Conservation (phyloP, 176 grass and related monocot species). For the Luzula sylvatica region DNA sequence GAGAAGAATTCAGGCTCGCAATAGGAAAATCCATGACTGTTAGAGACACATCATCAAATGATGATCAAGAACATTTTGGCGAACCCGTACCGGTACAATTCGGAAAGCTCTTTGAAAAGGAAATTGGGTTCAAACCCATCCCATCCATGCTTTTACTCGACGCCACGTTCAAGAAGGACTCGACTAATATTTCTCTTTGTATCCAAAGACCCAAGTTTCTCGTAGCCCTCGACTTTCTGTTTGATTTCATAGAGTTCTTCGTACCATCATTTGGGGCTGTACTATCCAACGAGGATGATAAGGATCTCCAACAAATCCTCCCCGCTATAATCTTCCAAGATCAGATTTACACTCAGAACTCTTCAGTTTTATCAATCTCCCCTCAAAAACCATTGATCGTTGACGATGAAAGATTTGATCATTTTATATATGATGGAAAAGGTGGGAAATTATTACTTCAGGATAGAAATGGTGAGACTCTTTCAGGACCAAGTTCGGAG, state of each 20-base stretch:
- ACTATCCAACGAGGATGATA: constrained; percentile 70
- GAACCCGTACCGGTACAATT: constrained; percentile 22
- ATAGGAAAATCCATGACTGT: constrained; percentile 78
- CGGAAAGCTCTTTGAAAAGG: constrained; percentile 45
- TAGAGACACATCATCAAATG: constrained; percentile 35
- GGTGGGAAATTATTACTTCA: constrained; percentile 81
- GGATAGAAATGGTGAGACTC: constrained; percentile 54
- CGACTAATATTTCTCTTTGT: constrained; percentile 46
- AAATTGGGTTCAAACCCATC: constrained; percentile 53
- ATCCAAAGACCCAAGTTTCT: constrained; percentile 91
- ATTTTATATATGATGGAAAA: constrained; percentile 89
- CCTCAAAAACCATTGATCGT: constrained; percentile 75
- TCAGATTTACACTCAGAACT: constrained; percentile 61
- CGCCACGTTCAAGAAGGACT: constrained; percentile 57
- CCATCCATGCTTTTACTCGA: constrained; percentile 96
- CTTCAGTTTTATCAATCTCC: constrained; percentile 52
- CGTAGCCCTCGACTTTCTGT: constrained; percentile 89
- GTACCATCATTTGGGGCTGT: constrained; percentile 70
- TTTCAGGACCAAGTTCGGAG: constrained; percentile 51
- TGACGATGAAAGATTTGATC: constrained; percentile 79
- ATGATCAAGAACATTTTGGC: constrained; percentile 31
- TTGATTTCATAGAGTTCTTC: constrained; percentile 83
- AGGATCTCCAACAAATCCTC: constrained; percentile 44
- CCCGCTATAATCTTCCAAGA: constrained; percentile 54
- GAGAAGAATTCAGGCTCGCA: constrained; percentile 89